Evolutionary conservation across 2,329 filamentous ascomycete species (phyloP).

Genomic region (Trichoderma pleuroti): DNA sequence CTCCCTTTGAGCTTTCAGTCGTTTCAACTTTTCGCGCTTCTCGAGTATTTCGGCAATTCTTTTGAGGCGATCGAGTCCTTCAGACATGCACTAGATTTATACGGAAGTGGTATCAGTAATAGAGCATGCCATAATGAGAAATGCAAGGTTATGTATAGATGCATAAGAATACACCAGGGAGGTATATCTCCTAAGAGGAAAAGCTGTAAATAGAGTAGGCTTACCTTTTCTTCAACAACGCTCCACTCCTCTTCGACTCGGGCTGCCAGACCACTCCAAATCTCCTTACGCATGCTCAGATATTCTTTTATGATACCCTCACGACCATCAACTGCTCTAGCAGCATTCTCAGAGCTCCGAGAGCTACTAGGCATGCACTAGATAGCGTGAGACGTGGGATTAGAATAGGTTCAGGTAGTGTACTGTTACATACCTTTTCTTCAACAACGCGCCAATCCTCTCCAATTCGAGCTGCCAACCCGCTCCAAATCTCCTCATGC

Average conservation of each 20-base stretch:
- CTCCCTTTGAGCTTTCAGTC: background rate
- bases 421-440: background rate
- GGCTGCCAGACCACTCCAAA: background rate
- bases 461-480: background rate
- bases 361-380: background rate
- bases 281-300: background rate
- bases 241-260: background rate
- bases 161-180: background rate
- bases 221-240: background rate
- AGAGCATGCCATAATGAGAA: accelerated
- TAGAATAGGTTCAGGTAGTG: background rate
- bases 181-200: background rate
- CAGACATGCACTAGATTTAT: background rate
- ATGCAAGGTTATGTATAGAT: background rate
- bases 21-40: background rate
- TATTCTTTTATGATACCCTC: background rate
- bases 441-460: background rate
- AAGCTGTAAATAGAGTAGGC: background rate
- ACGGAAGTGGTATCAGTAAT: background rate
- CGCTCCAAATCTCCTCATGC: background rate
- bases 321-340: background rate
- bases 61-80: background rate
- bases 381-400: no score
- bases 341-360: background rate
- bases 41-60: background rate